Evolutionary conservation across 768 basidiomycete species (phyloP), one percentile per base, ranked within the genome.

Genomic region (Suillus fuscotomentosus): DNA sequence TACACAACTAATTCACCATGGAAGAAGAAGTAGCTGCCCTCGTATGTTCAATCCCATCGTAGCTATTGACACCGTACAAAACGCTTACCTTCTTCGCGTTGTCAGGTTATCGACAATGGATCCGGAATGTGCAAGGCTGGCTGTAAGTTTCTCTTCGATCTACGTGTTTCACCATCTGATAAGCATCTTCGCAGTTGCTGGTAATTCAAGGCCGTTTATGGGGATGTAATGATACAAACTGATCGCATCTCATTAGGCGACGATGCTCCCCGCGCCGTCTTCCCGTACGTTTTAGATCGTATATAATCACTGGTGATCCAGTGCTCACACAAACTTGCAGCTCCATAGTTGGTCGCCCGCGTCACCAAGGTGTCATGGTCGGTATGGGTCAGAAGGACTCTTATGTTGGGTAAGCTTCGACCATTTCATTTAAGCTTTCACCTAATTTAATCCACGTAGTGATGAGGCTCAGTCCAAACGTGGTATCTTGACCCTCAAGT

Each of bases 91-190:
- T 60, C 47, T 36, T 36, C 27, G 56, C 38, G 20, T 68, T 15
- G 2, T n/a, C 59, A 91, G 91, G 91, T 93, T 79, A 90, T 92
- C 76, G 91, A 94, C 80, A 93, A 93, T 79, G 94, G 94, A 75
- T 98, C 96, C 75, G 97, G 96, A 81, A 99, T 98, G 96, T 98
- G 96, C 91, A 99, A 99, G 84, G 97, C 97, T 87, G 97, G 97
- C 81, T 95, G 92, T 94, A 78, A 72, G 91, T 89, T 70, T 63
- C 63, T 34, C 39, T 60, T 17, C 60, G 66, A 57, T 66, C 59
- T 45, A 41, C 45, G 24, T 43, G 31, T 27, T 41, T 38, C 50
- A 55, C 69, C 72, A 20, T 74, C 73, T 73, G 56, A 71, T 63
- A 42, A 66, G 56, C 62, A 24, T 54, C 55, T 60, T 68, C 50